phyloP scores from a whole-genome alignment of 345 rosid genomes.

The Chamaenerion angustifolium region DNA sequence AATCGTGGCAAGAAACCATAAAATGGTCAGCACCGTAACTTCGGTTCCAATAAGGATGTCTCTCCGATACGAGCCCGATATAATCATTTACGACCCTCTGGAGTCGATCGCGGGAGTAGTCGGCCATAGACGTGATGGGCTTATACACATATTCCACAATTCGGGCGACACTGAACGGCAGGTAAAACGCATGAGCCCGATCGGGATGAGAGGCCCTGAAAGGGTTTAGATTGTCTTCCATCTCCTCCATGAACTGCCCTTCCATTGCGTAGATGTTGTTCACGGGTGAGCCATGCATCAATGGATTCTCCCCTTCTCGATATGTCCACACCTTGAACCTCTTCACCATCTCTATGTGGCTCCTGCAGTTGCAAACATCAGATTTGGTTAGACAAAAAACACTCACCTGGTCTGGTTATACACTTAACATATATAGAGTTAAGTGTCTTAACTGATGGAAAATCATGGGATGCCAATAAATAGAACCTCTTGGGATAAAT shows the following conservation, averaged over 20 bases:
- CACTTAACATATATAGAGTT: not conserved
- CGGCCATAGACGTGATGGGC: constrained; percentile 48
- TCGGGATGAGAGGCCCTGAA: constrained; percentile 53
- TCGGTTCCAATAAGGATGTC: constrained; percentile 63
- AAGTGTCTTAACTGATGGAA: constrained; percentile 74
- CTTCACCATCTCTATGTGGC: constrained; percentile 84
- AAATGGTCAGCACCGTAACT: constrained; percentile 81
- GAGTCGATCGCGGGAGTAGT: constrained; percentile 6
- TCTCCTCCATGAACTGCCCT: constrained; percentile 53
- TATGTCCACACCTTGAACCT: constrained; percentile 60
- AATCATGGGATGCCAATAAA: constrained; percentile 62
- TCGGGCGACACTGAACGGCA: constrained; percentile 71
- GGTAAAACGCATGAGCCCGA: constrained; percentile 55
- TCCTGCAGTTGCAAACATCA: constrained; percentile 22
- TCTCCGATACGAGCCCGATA: constrained; percentile 34
- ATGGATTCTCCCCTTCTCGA: constrained; percentile 73
- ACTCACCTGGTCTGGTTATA: not conserved
- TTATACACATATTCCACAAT: constrained; percentile 64
- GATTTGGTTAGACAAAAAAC: not conserved
- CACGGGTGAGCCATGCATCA: constrained; percentile 83
- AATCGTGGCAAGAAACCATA: constrained; percentile 84
- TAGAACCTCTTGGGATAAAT: constrained; percentile 58
- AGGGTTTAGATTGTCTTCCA: constrained; percentile 19
- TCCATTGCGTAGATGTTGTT: constrained; percentile 85
- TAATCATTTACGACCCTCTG: constrained; percentile 28